Evolutionary conservation across 2,329 filamentous ascomycete genomes (phyloP), one percentile per base, ranked within the genome.

Genomic region (Sclerotinia sclerotiorum): DNA sequence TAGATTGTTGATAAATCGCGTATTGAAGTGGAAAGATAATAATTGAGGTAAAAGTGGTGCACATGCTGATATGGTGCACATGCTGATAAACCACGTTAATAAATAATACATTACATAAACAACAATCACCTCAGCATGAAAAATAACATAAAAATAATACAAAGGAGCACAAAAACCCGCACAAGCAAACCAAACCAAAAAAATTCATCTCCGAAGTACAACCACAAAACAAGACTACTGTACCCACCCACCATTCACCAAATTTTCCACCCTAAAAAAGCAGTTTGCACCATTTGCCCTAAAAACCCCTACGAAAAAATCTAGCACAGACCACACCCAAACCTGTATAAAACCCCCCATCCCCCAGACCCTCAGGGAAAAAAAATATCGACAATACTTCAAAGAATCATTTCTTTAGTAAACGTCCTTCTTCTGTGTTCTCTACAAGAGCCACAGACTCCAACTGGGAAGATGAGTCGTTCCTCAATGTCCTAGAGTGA

Each of bases 381-480:
- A 56, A 56, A 56, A 39, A 10, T 39, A 56, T 56, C 54, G 54
- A 56, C 55, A 57, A 39, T 39, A 57, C 32, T 61, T 64, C 63
- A 65, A 57, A 65, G 63, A 65, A 65, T 65, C 63, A 65, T 91
- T 96, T 97, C 91, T 97, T 94, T 93, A 97, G 93, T 94, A 89
- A 86, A 92, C 88, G 88, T 93, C 90, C 86, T 52, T 85, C 86
- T 88, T 92, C 91, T 95, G 90, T 92, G 88, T 90, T 94, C 87
- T 88, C 88, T 86, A 93, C 87, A 90, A 85, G 85, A 97, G 93
- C 91, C 87, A 93, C 90, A 94, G 90, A 92, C 87, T 88, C 88
- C 87, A 94, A 89, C 90, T 91, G 93, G 92, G 91, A 91, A 92
- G 92, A 95, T 95, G 92, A 96, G 82, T 8, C 77, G 92, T 90